Base-by-base conservation (phyloP, 2,329 filamentous ascomycete genomes). In the Escovopsis sp. region DNA sequence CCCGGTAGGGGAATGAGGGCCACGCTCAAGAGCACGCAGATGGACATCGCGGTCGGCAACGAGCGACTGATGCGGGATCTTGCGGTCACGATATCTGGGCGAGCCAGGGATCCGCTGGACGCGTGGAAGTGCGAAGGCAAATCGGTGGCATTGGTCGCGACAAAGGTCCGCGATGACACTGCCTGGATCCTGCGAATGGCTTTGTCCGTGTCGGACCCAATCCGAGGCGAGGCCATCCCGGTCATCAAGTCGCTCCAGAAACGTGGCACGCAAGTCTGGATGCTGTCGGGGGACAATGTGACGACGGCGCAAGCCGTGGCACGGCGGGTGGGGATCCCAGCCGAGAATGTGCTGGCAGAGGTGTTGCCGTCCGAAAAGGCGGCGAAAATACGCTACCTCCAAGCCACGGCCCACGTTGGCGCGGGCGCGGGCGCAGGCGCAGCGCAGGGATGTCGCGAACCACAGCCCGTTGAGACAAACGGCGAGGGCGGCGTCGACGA, bases 281-380 rank as follows among this genome's bases (percentile, higher is more conserved):
- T 95, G 85, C 78, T 94, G 32, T 93, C 86, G 0, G 88, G 88
- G 27, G 88, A 95, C 64, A 94, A 94, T 54, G 65, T 68, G n/a
- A 78, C 68, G n/a, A 95, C 88, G 1, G 88, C 88, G 2, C 68
- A 72, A 15, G 85, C 86, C 0, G 84, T 95, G 3, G 88, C 83
- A 1, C 63, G 69, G 2, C 75, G 76, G 52, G 69, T 94, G 14
- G 84, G 84, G 16, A 94, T 95, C 48, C 71, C 76, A 0, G 53
- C 67, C 1, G 63, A 68, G 42, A 84, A 93, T 55, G 80, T 95
- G 48, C 83, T 94, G 47, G 86, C 88, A 10, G 85, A 85, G 48
- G 86, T 94, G 5, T 74, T 94, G 10, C 88, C 89, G 0, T 78
- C 81, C 14, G 74, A 91, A 50, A 95, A 95, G 61, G 79, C 79